Base-by-base conservation (phyloP, 164 flowering plant species). In the Stephania japonica region DNA sequence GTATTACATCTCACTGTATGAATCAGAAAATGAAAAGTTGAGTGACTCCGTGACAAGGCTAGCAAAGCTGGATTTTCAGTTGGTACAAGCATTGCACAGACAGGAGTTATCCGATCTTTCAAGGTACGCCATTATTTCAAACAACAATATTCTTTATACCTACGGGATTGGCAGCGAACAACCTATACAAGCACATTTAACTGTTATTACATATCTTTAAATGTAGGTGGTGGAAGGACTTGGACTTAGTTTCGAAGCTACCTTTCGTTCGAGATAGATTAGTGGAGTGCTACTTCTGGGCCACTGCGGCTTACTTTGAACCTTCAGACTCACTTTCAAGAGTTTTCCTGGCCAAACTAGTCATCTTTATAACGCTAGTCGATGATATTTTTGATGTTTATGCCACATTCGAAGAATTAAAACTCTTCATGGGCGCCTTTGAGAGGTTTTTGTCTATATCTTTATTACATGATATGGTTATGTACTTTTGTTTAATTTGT, bases 161-260 rank as follows among this genome's bases (percentile, higher is more conserved):
- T n/a, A n/a, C n/a, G 12, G 6, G 6, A 12, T 6, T n/a, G n/a
- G 6, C 12, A 6, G 50, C 8, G 8, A 47, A 6, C 12, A 47
- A 12, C 6, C 12, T 6, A 6, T 6, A 47, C 12, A 47, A 6
- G 6, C 12, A 6, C 50, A 47, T 47, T 10, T 11, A n/a, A n/a
- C n/a, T n/a, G n/a, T n/a, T n/a, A n/a, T n/a, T n/a, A n/a, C n/a
- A n/a, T n/a, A n/a, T n/a, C n/a, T n/a, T n/a, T n/a, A n/a, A n/a
- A n/a, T n/a, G n/a, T n/a, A n/a, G 85, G 79, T 83, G 86, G 86
- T 80, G 84, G 84, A 82, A 83, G 42, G 82, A 76, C 4, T 50
- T 81, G 7, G 81, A 80, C 23, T 24, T 80, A 18, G 69, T 68
- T 1, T 71, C 71, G 1, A 65, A 86, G 64, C 32, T 83, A 0